Evolutionary conservation across 2,329 filamentous ascomycete species (phyloP), one percentile per base, ranked within the genome.

Genomic region (Aspergillus calidoustus): DNA sequence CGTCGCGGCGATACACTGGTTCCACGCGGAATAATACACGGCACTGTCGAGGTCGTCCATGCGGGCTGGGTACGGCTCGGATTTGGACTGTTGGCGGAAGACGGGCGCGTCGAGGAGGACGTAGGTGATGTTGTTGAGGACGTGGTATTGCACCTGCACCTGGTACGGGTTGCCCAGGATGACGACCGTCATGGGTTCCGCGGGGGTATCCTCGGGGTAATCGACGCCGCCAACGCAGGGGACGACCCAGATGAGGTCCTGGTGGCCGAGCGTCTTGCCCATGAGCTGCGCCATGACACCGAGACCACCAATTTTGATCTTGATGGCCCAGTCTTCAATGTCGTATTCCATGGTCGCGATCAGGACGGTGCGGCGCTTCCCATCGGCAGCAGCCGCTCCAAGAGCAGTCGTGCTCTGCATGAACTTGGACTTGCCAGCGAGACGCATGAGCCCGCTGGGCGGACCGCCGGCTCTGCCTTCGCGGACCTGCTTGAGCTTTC

Each of bases 321-420:
- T 90, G 76, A 90, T 87, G 5, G 76, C 81, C 86, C 88, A 90
- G 70, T 90, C 88, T 59, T 88, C 86, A 63, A 90, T 89, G 63
- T 90, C 87, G 74, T 90, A 90, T 72, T 90, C 88, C 86, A 90
- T 89, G 9, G 88, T 90, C 8, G 87, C 88, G 57, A 90, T 88
- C 19, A 90, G 80, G 2, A 89, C 84, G 2, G 43, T 44, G 31
- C 52, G 52, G 9, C 30, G 83, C 89, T 19, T 85, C 78, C 50
- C 79, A 62, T 41, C 51, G 2, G 31, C 67, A 69, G 30, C 78
- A 73, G 15, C 66, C 64, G 46, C 69, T 2, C 34, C 34, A 70
- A 77, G 74, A 1, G 71, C 73, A 19, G 76, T 71, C 7, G 67
- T 76, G 52, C 71, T 76, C 56, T 77, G 76, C 7, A 79, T 65